A percentile compares a stretch with the other conserved stretches of the same genome.
phyloP scores from a whole-genome alignment of 2,329 filamentous ascomycete species.

The Diaporthe sp. region DNA sequence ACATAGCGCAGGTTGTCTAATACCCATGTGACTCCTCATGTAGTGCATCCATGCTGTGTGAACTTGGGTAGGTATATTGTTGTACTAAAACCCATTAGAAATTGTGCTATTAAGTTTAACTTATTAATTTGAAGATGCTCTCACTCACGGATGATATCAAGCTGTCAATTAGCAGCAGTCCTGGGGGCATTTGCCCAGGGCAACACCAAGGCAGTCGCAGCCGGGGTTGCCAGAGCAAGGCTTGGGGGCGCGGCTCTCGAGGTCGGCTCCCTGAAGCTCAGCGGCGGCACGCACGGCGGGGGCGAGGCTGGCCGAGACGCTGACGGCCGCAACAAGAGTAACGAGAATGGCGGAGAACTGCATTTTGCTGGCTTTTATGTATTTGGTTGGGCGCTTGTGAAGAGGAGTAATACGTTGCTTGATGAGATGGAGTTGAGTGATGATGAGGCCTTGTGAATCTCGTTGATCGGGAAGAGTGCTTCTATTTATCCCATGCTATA shows the following conservation, averaged over 20 bases:
- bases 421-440: neutral
- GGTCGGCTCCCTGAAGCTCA: neutral
- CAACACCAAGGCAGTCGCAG: conserved; percentile 3
- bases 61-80: neutral
- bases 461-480: neutral
- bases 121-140: neutral
- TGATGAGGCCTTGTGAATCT: neutral
- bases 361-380: neutral
- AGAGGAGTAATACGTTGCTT: neutral
- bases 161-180: neutral
- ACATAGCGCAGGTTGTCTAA: neutral
- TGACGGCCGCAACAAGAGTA: conserved; percentile 1
- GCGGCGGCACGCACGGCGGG: conserved; percentile 4
- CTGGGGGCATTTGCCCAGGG: neutral
- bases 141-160: neutral
- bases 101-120: neutral
- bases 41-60: neutral
- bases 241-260: neutral
- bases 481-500: neutral
- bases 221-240: conserved; percentile 13
- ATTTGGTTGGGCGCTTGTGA: neutral
- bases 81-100: neutral
- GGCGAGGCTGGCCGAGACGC: conserved; percentile 14
- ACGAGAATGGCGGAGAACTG: conserved; percentile 15
- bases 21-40: neutral